phyloP scores from a whole-genome alignment of 208 protist species.

The Angomonas deanei region DNA sequence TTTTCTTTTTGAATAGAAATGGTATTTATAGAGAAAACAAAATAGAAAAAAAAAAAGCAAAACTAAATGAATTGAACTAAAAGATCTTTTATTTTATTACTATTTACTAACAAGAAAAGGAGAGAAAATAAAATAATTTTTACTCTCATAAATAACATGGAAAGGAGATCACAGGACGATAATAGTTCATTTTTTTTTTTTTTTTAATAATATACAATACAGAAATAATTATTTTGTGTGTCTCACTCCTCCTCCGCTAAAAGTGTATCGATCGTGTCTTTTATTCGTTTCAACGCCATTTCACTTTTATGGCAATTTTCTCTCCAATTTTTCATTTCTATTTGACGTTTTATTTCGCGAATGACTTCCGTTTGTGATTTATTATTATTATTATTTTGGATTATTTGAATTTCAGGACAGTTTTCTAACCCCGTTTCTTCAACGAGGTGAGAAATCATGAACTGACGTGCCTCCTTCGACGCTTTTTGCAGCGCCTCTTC shows the following conservation, averaged over 20 bases:
- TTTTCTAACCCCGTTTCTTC: background rate
- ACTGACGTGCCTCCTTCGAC: background rate
- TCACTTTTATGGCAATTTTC: background rate
- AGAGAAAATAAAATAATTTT: too few relatives aligned
- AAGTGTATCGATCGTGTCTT: background rate
- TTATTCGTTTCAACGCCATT: background rate
- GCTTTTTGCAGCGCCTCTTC: background rate
- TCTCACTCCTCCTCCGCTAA: background rate
- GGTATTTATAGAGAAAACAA: too few relatives aligned
- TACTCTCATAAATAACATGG: too few relatives aligned
- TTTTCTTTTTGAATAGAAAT: too few relatives aligned
- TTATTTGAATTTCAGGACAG: background rate
- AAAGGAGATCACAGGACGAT: too few relatives aligned
- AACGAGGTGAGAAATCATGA: background rate
- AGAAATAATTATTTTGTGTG: slow-evolving; percentile 3
- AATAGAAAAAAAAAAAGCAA: slow-evolving; percentile 3
- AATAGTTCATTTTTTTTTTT: background rate
- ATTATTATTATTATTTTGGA: background rate
- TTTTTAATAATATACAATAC: background rate
- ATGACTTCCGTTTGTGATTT: background rate
- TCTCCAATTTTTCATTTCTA: background rate
- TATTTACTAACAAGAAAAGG: too few relatives aligned
- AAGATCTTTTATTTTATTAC: background rate
- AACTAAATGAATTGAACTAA: slow-evolving; percentile 5
- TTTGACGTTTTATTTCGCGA: background rate